These are phyloP conservation scores for Epichloe sibirici DNA, from an alignment of 2,329 filamentous ascomycete genomes.

Conservation along the genomic window DNA sequence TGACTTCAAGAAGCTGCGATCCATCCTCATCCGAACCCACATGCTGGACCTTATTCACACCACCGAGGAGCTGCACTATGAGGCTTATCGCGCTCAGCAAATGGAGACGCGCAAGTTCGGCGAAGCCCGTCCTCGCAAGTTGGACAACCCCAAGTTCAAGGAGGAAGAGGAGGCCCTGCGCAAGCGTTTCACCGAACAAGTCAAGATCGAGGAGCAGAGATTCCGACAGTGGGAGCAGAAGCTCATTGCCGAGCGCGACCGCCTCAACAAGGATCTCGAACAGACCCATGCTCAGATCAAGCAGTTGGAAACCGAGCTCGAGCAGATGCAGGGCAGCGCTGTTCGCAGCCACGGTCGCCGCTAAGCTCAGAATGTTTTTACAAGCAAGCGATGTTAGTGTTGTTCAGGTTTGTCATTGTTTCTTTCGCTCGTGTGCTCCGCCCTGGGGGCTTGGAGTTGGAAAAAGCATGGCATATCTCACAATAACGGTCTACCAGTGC, in stretches of 20 bases:
- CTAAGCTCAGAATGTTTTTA: constrained; percentile 34
- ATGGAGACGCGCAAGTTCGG: constrained; percentile 99
- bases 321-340: constrained; percentile 81
- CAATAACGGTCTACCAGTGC: constrained; percentile 17
- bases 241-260: constrained; percentile 95
- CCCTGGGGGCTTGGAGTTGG: constrained; percentile 23
- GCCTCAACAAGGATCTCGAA: constrained; percentile 99
- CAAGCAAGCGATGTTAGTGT: constrained; percentile 15
- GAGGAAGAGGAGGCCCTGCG: constrained; percentile 96
- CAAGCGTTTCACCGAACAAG: constrained; percentile 99
- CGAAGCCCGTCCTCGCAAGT: constrained; percentile 90
- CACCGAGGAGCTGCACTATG: constrained; percentile 98
- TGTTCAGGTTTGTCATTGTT: constrained; percentile 16
- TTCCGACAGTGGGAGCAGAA: constrained; percentile 99
- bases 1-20: constrained; percentile 99
- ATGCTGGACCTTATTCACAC: constrained; percentile 99
- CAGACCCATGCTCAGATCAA: constrained; percentile 92
- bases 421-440: constrained; percentile 16
- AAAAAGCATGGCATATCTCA: constrained; percentile 8
- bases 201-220: constrained; percentile 98
- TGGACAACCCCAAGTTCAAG: constrained; percentile 99
- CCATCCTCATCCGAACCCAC: constrained; percentile 96
- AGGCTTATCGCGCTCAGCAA: constrained; percentile 96
- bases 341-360: constrained; percentile 88
- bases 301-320: constrained; percentile 82